Conservation (phyloP, 192 early-diverging fungal species). For the Backusella morwellensis region DNA sequence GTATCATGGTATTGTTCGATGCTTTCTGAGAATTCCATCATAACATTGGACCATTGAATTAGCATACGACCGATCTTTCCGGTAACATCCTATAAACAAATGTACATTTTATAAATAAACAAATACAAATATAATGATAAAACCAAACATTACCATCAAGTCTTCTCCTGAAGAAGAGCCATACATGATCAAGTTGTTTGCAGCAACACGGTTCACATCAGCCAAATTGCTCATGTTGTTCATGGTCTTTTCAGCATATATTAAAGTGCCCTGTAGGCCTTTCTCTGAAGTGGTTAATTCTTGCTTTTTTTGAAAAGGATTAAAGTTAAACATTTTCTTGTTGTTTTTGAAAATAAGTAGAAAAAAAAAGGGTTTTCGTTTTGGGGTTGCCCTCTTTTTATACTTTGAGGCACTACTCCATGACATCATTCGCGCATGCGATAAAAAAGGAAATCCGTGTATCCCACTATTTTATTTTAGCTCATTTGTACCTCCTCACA, state of each 20-base stretch:
- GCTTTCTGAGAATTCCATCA: slow-evolving; percentile 26
- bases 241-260: background rate
- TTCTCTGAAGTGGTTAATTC: slow-evolving; percentile 1
- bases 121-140: background rate
- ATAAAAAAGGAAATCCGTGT: background rate
- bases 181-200: slow-evolving; percentile 26
- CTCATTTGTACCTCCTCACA: background rate
- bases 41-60: slow-evolving; percentile 23
- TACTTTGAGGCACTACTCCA: background rate
- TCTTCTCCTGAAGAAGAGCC: slow-evolving; percentile 34
- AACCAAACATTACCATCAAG: slow-evolving; percentile 21
- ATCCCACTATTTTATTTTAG: background rate
- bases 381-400: background rate
- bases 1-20: slow-evolving; percentile 32
- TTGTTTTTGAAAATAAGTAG: background rate
- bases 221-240: slow-evolving; percentile 11
- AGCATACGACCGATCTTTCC: slow-evolving; percentile 29
- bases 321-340: background rate
- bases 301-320: background rate
- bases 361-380: background rate
- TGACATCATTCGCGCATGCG: slow-evolving; percentile 1
- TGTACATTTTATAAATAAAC: background rate
- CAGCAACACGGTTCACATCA: slow-evolving; percentile 17
- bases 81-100: slow-evolving; percentile 32
- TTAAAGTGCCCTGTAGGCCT: background rate